Evolutionary conservation across 2,329 filamentous ascomycete genomes (phyloP), one percentile per base, ranked within the genome.

Genomic region (Ascochyta fabae): DNA sequence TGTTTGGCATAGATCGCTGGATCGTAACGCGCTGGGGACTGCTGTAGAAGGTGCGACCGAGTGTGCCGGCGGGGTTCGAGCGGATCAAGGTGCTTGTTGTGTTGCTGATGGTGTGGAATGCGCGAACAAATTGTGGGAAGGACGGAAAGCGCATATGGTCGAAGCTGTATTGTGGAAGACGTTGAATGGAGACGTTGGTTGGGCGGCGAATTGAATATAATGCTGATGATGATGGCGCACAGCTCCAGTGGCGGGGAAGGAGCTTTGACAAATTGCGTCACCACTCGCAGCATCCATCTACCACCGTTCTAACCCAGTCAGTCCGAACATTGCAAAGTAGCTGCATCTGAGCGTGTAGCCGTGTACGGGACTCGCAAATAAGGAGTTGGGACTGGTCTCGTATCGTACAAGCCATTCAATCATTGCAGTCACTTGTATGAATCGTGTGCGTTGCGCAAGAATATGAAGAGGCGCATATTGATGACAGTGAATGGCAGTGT

Each of bases 1-100:
- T 88, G 1, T 84, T 84, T 48, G 91, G 88, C 86, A 94, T 92
- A 67, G 89, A 84, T 29, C 68, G 69, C 43, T 71, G 63, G 12
- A 68, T 22, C 2, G 66, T 62, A 7, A 62, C 59, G 54, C 67
- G 71, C 35, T 70, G 70, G 1, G 70, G 67, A 8, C 64, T 56
- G 54, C 54, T 61, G 58, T 69, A 62, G 39, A 74, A 56, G 6
- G 63, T 63, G 58, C 64, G 54, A 76, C 66, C 40, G 72, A 78
- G 36, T 65, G 66, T 67, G 76, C 69, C 65, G 62, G 76, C 67
- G 60, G 75, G 65, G 59, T 70, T 70, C 52, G 65, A 62, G 56
- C 66, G 62, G 56, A 67, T 54, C 31, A 74, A 64, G 10, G 62
- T 59, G 57, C 45, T 64, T 24, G 76, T 81, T 36, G 77, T 76